Evolutionary conservation across 169 alveolate species (phyloP), one percentile per base, ranked within the genome.

Genomic region (Eimeria maxima): DNA sequence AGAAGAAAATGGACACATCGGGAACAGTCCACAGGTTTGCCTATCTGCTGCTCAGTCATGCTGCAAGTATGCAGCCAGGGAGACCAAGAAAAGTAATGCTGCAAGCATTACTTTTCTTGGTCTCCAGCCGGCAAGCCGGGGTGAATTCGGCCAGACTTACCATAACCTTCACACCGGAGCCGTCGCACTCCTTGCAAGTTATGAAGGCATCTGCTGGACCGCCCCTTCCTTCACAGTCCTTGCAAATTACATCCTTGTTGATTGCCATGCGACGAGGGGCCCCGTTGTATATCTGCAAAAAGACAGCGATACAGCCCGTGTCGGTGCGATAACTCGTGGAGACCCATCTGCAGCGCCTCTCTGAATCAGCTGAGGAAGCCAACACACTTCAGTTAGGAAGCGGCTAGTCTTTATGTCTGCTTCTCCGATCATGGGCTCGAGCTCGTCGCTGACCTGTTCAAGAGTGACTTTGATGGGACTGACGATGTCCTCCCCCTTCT

Each of bases 191-290:
- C 53, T 90, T 95, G 96, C 99, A 99, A n/a, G 98, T 97, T 73
- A 97, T 97, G 47, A 98, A 97, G 7, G 99, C 99, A 71, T 98
- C 99, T 92, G 98, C 98, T 0, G 99, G 98, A 2, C 99, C 99
- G 3, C 99, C 99, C 86, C 96, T 97, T 53, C 99, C 99, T 86
- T 99, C 99, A 96, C 99, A 99, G 78, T 97, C 97, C 57, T 97
- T 97, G 97, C 99, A 99, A 55, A 99, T 97, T 80, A 99, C 98
- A 55, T 98, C 99, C 97, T 99, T 98, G 91, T 98, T 98, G 63
- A 99, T 98, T 44, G 99, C 99, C 96, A 99, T 96, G 96, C 99
- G 98, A 74, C 98, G 97, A 91, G 98, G 98, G 47, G 99, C 98
- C 11, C 99, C 99, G 95, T 98, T 98, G 98, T 99, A 99, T 83